Evolutionary conservation across 345 rosid species (phyloP).

Genomic region (Eucalyptus fibrosa): DNA sequence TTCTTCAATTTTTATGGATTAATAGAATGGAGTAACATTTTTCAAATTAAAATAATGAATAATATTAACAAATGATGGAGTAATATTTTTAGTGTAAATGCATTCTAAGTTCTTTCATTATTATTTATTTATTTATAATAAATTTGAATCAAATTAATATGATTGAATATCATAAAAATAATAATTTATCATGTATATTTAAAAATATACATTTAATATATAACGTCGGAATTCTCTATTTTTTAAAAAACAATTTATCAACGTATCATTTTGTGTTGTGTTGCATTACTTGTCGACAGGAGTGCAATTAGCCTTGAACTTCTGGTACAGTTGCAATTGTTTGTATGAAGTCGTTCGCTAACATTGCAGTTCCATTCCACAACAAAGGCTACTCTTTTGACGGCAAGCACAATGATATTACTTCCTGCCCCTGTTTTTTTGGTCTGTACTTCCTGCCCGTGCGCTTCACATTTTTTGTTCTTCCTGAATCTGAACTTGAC

Average conservation of each 20-base stretch:
- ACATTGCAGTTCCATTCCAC: neutral
- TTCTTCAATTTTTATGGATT: too few relatives aligned
- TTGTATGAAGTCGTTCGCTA: neutral
- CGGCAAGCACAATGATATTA: neutral
- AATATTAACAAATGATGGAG: too few relatives aligned
- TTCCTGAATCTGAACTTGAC: neutral
- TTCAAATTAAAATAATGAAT: too few relatives aligned
- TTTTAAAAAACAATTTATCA: rapidly evolving
- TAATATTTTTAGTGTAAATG: too few relatives aligned
- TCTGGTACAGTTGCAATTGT: neutral
- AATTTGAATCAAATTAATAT: too few relatives aligned
- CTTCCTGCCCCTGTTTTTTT: neutral
- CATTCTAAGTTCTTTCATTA: too few relatives aligned
- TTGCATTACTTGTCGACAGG: rapidly evolving
- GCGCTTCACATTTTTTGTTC: neutral
- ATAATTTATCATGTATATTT: too few relatives aligned
- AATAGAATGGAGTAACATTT: too few relatives aligned
- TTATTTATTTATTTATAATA: too few relatives aligned
- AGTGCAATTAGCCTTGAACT: neutral
- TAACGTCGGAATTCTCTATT: rapidly evolving
- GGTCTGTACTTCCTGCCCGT: neutral
- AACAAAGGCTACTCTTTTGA: neutral
- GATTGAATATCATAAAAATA: too few relatives aligned
- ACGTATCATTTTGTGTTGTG: rapidly evolving
- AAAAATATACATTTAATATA: too few relatives aligned